Conservation (phyloP, 2,329 filamentous ascomycete species). For the Aspergillus ochraceus region DNA sequence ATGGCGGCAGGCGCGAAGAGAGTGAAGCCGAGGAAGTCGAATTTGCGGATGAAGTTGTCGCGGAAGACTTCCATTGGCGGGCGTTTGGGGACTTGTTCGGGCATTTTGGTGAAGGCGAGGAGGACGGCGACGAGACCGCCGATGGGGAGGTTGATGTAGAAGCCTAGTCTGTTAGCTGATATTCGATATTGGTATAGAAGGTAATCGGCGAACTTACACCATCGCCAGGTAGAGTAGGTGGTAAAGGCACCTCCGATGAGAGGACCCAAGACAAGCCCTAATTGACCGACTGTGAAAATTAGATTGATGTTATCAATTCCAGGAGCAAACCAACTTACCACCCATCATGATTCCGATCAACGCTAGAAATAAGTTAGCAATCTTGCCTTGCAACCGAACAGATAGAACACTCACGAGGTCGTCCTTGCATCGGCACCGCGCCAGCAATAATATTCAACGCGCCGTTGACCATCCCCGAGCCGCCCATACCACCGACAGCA, state of each 20-base stretch:
- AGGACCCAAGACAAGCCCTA: conserved; percentile 38
- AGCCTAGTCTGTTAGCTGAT: conserved; percentile 34
- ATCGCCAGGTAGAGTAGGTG: conserved; percentile 28
- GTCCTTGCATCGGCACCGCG: conserved; percentile 25
- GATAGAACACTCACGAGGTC: conserved; percentile 18
- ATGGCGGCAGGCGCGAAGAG: conserved; percentile 55
- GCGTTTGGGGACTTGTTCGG: conserved; percentile 5
- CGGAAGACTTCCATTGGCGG: conserved; percentile 5
- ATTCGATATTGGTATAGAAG: conserved; percentile 37
- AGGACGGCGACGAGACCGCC: conserved; percentile 22
- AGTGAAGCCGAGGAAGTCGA: conserved; percentile 53
- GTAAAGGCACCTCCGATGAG: conserved; percentile 46
- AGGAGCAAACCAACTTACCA: conserved; percentile 12
- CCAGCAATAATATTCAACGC: conserved; percentile 26
- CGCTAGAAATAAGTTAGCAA: not conserved
- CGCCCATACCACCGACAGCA: conserved; percentile 29
- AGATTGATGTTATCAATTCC: not conserved
- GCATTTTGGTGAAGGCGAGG: conserved; percentile 24
- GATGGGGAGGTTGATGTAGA: conserved; percentile 57
- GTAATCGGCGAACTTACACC: conserved; percentile 15
- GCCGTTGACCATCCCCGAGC: conserved; percentile 28
- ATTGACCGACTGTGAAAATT: conserved; percentile 22
- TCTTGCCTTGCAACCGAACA: not conserved
- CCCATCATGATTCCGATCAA: conserved; percentile 23
- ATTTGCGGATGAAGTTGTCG: conserved; percentile 26